Conservation (phyloP, 768 basidiomycete species). For the Ramaria sp. region DNA sequence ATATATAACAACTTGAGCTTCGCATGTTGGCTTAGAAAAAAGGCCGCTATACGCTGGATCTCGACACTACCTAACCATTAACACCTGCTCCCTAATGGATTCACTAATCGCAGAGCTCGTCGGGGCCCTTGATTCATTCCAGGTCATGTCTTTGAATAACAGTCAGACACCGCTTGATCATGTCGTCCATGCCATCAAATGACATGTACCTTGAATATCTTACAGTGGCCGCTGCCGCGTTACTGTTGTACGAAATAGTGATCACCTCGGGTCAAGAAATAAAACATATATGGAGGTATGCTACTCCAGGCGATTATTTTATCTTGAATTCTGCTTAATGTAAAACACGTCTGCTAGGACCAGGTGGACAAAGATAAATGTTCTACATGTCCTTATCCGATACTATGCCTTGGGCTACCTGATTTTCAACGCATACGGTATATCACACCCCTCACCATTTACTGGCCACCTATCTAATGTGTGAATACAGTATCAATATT, state of each 20-base stretch:
- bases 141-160: no score
- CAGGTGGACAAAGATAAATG: neutral
- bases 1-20: no score
- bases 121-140: no score
- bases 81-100: no score
- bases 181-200: neutral
- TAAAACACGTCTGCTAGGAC: neutral
- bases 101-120: no score
- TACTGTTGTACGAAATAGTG: neutral
- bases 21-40: no score
- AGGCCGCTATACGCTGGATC: no score
- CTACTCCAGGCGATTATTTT: neutral
- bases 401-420: neutral
- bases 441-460: neutral
- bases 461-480: neutral
- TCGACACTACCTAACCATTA: no score
- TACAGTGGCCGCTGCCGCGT: neutral
- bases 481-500: neutral
- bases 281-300: neutral
- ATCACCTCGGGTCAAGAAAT: neutral
- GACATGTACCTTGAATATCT: neutral
- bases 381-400: neutral
- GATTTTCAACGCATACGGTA: neutral
- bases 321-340: neutral
- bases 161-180: no score